Evolutionary conservation across 1,284 basidiomycete genomes (phyloP).

Genomic region (Volvariella surrecta): DNA sequence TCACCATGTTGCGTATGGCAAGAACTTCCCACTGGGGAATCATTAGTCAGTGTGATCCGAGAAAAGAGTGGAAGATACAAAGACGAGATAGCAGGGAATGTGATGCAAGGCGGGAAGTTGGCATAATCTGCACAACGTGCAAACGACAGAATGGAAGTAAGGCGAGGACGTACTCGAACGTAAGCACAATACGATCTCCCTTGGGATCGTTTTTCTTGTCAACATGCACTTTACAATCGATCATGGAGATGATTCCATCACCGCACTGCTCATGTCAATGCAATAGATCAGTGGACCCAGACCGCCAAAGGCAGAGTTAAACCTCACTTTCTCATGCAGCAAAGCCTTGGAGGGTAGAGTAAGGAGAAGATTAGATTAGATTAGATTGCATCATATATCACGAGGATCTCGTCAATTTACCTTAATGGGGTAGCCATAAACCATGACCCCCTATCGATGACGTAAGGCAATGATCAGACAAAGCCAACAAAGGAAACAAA

Average conservation of each 20-base stretch:
- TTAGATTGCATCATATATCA: no score
- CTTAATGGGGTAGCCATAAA: slow-evolving; percentile 79
- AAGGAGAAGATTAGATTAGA: slow-evolving; percentile 2
- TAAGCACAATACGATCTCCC: slow-evolving; percentile 77
- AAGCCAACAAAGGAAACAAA: slow-evolving; percentile 19
- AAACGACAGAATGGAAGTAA: background rate
- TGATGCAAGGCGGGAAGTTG: slow-evolving; percentile 6
- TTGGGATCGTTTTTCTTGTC: slow-evolving; percentile 73
- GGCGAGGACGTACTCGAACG: slow-evolving; percentile 61
- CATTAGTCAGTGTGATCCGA: no score
- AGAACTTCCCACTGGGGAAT: slow-evolving; percentile 54
- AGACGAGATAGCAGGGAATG: no score
- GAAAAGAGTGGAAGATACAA: background rate
- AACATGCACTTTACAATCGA: slow-evolving; percentile 72
- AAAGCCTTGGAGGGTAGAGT: slow-evolving; percentile 39
- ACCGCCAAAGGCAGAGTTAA: background rate
- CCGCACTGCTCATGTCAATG: slow-evolving; percentile 50
- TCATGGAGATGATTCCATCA: slow-evolving; percentile 89
- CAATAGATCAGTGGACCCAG: background rate
- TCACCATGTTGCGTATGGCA: slow-evolving; percentile 64
- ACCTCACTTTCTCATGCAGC: slow-evolving; percentile 73
- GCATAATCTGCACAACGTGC: background rate
- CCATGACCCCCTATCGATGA: slow-evolving; percentile 50
- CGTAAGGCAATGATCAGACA: background rate
- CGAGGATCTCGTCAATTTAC: slow-evolving; percentile 19